Conservation (phyloP, 768 basidiomycete species). For the Macrolepiota dolichaula region DNA sequence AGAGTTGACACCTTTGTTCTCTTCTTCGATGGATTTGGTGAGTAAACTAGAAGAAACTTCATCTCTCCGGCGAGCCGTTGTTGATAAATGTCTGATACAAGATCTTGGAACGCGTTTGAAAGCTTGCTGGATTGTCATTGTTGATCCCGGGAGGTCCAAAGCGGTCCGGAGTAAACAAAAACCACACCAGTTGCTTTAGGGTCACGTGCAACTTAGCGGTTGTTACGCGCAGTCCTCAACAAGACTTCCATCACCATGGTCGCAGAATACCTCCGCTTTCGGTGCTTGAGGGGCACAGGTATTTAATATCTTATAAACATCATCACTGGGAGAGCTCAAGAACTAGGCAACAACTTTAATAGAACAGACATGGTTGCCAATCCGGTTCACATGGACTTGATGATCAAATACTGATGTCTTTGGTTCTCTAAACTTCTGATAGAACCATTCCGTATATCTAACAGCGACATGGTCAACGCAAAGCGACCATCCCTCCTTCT, state of each 20-base stretch:
- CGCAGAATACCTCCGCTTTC: too few relatives aligned
- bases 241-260: too few relatives aligned
- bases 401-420: not conserved
- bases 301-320: too few relatives aligned
- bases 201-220: not conserved
- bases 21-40: conserved; percentile 36
- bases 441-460: not conserved
- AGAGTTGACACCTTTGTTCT: conserved; percentile 54
- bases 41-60: not conserved
- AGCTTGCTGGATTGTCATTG: not conserved
- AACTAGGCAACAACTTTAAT: too few relatives aligned
- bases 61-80: not conserved
- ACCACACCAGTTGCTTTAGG: too few relatives aligned
- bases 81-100: not conserved
- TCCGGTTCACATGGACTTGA: not conserved
- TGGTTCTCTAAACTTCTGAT: not conserved
- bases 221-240: not conserved
- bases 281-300: too few relatives aligned
- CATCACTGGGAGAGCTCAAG: not conserved
- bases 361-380: not conserved
- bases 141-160: not conserved
- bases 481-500: too few relatives aligned
- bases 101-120: not conserved
- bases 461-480: too few relatives aligned
- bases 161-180: not conserved